phyloP scores from a whole-genome alignment of 176 grass and related monocot species.

The Ensete ventricosum region DNA sequence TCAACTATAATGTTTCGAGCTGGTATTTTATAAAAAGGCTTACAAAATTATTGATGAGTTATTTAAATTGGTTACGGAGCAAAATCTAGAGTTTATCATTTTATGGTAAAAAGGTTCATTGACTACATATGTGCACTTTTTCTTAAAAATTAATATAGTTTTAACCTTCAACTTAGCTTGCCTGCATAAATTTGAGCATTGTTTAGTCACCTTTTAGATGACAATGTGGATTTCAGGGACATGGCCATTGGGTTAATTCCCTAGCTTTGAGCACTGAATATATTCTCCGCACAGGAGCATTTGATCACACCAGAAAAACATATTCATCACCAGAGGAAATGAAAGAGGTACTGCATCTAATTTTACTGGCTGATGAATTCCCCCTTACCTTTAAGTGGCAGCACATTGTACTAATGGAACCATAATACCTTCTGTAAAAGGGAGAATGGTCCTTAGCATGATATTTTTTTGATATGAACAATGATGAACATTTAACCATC shows the following conservation, averaged over 20 bases:
- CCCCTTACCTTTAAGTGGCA: too few relatives aligned
- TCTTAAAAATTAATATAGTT: neutral
- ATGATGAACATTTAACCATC: neutral
- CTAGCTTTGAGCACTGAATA: conserved; percentile 95
- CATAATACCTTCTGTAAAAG: too few relatives aligned
- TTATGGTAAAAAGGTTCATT: neutral
- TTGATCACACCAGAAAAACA: conserved; percentile 78
- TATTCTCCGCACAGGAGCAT: conserved; percentile 91
- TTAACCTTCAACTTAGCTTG: neutral
- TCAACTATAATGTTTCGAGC: neutral
- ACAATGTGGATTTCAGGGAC: conserved; percentile 42
- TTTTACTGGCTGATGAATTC: too few relatives aligned
- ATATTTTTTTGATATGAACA: neutral
- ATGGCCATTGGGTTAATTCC: conserved; percentile 98
- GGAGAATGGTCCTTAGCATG: neutral
- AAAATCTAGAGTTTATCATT: too few relatives aligned
- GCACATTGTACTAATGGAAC: too few relatives aligned
- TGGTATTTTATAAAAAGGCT: neutral
- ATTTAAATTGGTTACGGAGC: neutral
- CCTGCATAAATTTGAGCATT: neutral
- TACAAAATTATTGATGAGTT: neutral
- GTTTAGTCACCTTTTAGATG: neutral
- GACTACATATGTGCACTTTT: neutral
- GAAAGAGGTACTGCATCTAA: conserved; percentile 49
- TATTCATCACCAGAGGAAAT: conserved; percentile 79